These are phyloP conservation scores for Lithocarpus polystachyus DNA, from an alignment of 306 rosid genomes.

Conservation along the genomic window DNA sequence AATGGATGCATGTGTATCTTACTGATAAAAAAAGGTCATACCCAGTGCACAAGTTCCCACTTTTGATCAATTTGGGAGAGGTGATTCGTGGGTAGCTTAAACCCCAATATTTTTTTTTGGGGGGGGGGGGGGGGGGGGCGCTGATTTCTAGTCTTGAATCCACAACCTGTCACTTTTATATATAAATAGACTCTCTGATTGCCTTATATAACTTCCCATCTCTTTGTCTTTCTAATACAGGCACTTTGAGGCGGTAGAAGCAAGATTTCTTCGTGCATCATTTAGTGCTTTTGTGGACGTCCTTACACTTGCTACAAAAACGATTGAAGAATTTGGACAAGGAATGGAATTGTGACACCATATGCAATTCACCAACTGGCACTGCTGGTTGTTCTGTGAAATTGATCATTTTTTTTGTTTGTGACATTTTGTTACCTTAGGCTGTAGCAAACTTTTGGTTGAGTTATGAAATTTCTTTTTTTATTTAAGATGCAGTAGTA, in stretches of 20 bases:
- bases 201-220: background rate
- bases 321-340: constrained; percentile 81
- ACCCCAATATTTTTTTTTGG: no score
- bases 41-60: no score
- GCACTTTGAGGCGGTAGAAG: constrained; percentile 84
- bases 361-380: constrained; percentile 3
- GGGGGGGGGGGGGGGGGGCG: no score
- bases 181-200: background rate
- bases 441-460: background rate
- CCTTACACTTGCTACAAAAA: constrained; percentile 71
- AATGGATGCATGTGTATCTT: no score
- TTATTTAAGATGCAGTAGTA: background rate
- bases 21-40: no score
- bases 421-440: background rate
- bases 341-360: constrained; percentile 45
- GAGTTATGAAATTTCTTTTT: background rate
- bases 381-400: background rate
- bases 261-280: constrained; percentile 92
- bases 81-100: no score
- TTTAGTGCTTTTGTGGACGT: constrained; percentile 77
- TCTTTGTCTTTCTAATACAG: constrained; percentile 33
- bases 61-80: no score
- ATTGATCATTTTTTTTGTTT: background rate
- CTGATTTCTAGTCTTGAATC: no score
- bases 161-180: no score